Evolutionary conservation across 257 asterid genomes (phyloP), one percentile per base, ranked within the genome.

Genomic region (Forsythia viridissima): DNA sequence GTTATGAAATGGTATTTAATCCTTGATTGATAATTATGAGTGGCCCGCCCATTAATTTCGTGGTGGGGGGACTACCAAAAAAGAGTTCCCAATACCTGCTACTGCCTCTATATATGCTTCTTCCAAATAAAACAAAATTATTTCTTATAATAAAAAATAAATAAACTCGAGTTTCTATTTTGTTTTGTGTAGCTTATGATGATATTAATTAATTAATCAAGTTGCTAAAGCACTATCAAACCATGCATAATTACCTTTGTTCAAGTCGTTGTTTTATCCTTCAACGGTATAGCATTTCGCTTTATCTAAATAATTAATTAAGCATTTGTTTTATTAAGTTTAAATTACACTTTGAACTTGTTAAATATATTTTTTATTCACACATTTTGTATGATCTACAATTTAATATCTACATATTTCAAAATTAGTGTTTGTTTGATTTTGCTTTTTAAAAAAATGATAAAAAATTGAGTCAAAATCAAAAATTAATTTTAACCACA

Each of bases 1-100:
- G 85, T 78, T 70, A 74, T 73, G 82, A 81, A 73, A 85, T 68
- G 83, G 68, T 80, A 48, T 72, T 70, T 70, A 65, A 71, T 80
- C 66, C 37, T 73, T 36, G 48, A 40, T 40, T 61, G 83, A 80
- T 81, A 88, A 83, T 81, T 74, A 81, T 80, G 81, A 78, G 77
- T 68, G 81, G 80, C 68, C 82, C 68, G 43, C 18, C 70, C 70
- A 63, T 63, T 63, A 63, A 63, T 72, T 72, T 68, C 73, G 38
- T 67, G 48, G 89, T 81, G 91, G 91, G 92, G 94, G 91, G 70
- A 85, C 93, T 87, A 85, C 91, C 81, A 67, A 71, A 82, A 79
- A 63, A 76, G 59, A 48, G 59, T 15, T 48, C 34, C 34, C 59
- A 48, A 15, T 6, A 4, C 20, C 59, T 48, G n/a, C 55, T 48